Percentiles rank a stretch among this genome's conserved stretches.
These are phyloP conservation scores for Ogataea saltuana DNA, from an alignment of 805 yeast genomes.

Conservation along the genomic window DNA sequence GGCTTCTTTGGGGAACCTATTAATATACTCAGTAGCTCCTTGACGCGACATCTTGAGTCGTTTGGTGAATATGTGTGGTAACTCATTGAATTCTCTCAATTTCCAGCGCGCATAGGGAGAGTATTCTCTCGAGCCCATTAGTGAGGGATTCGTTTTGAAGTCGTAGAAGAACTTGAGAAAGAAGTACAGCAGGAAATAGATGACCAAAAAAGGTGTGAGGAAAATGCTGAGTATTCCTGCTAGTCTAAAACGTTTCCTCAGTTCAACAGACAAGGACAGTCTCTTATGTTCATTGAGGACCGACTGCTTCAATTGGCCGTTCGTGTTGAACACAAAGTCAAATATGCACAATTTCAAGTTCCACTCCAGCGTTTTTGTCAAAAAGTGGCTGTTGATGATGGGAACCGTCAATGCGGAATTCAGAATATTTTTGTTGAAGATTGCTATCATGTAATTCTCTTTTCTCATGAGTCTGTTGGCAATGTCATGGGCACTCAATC, in stretches of 20 bases:
- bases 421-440: slow-evolving; percentile 75
- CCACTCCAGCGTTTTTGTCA: slow-evolving; percentile 94
- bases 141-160: slow-evolving; percentile 82
- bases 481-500: slow-evolving; percentile 88
- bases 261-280: slow-evolving; percentile 62
- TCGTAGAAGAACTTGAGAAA: slow-evolving; percentile 93
- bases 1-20: slow-evolving; percentile 88
- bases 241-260: slow-evolving; percentile 76
- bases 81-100: slow-evolving; percentile 89
- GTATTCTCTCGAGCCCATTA: slow-evolving; percentile 80
- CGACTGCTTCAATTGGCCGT: slow-evolving; percentile 75
- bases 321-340: slow-evolving; percentile 79
- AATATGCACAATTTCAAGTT: slow-evolving; percentile 83
- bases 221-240: slow-evolving; percentile 85
- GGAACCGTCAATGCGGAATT: slow-evolving; percentile 58
- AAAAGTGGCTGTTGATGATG: slow-evolving; percentile 34
- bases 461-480: slow-evolving; percentile 95
- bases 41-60: slow-evolving; percentile 75
- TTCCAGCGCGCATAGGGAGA: slow-evolving; percentile 96
- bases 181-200: slow-evolving; percentile 78
- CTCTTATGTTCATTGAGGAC: slow-evolving; percentile 74
- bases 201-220: slow-evolving; percentile 81
- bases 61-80: slow-evolving; percentile 82
- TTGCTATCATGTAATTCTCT: slow-evolving; percentile 90
- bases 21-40: slow-evolving; percentile 79